A percentile compares a stretch with the other conserved stretches of the same genome.
These are phyloP conservation scores for Microthlaspi erraticum DNA, from an alignment of 345 rosid genomes.

Conservation along the genomic window DNA sequence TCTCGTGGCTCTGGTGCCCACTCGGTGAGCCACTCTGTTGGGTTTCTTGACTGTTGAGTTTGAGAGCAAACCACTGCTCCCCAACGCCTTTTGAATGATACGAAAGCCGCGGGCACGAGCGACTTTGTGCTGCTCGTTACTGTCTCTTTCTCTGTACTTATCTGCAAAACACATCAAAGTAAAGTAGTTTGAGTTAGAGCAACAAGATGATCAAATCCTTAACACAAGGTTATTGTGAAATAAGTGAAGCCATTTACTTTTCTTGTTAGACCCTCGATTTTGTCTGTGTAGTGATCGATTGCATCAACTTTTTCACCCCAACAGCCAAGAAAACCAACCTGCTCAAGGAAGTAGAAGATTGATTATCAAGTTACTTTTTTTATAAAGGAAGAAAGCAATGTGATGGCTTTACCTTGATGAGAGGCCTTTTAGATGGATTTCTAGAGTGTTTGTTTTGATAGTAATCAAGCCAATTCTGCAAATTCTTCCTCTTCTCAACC, in stretches of 20 bases:
- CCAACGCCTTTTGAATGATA: slow-evolving; percentile 90
- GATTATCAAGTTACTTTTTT: slow-evolving; percentile 3
- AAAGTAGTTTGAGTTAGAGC: background rate
- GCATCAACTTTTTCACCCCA: slow-evolving; percentile 79
- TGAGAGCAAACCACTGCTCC: slow-evolving; percentile 94
- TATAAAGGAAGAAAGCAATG: slow-evolving; percentile 4
- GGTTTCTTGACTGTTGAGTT: slow-evolving; percentile 92
- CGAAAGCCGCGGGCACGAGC: slow-evolving; percentile 81
- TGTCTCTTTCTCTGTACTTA: slow-evolving; percentile 64
- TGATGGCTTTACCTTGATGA: slow-evolving; percentile 54
- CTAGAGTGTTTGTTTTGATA: slow-evolving; percentile 76
- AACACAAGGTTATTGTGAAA: too few species aligned
- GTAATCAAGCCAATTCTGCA: slow-evolving; percentile 87
- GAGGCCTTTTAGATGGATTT: slow-evolving; percentile 60
- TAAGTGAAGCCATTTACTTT: slow-evolving; percentile 46
- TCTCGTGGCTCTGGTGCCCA: slow-evolving; percentile 98
- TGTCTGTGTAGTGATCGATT: slow-evolving; percentile 63
- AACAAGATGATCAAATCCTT: slow-evolving; percentile 12
- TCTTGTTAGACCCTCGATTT: slow-evolving; percentile 61
- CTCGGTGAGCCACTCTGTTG: slow-evolving; percentile 92
- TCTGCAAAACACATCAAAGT: slow-evolving; percentile 56
- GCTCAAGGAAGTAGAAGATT: slow-evolving; percentile 33
- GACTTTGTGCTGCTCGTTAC: slow-evolving; percentile 54
- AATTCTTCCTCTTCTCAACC: slow-evolving; percentile 63
- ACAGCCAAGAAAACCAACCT: slow-evolving; percentile 81